Evolutionary conservation across 1,284 basidiomycete genomes (phyloP).

Genomic region (Quambalaria eucalypti): DNA sequence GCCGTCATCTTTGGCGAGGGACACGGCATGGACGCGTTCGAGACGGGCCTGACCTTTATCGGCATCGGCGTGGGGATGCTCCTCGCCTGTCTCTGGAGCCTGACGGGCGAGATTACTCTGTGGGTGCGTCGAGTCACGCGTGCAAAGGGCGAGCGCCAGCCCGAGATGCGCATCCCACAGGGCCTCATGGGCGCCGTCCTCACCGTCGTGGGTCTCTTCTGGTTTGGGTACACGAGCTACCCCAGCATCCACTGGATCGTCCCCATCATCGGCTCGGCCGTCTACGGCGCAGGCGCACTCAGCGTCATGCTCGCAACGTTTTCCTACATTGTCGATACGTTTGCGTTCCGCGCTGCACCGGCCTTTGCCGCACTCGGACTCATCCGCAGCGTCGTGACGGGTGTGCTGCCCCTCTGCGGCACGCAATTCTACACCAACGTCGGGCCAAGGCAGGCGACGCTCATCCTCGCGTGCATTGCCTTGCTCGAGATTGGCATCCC

Average conservation of each 20-base stretch:
- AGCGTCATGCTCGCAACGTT: not conserved
- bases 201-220: slow-evolving; percentile 5
- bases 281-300: slow-evolving; percentile 1
- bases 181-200: slow-evolving; percentile 8
- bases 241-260: slow-evolving; percentile 11
- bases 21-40: slow-evolving; percentile 2
- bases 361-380: not conserved
- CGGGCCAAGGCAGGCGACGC: not conserved
- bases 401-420: not conserved
- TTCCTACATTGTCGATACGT: not conserved
- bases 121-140: not conserved
- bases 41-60: slow-evolving; percentile 1
- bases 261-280: slow-evolving; percentile 8
- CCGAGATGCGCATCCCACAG: slow-evolving; percentile 6
- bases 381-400: not conserved
- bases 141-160: slow-evolving; percentile 46
- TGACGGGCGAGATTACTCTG: not conserved
- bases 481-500: not conserved
- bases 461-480: not conserved
- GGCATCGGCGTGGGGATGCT: not conserved
- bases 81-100: slow-evolving; percentile 52
- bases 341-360: not conserved
- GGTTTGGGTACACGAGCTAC: slow-evolving; percentile 8
- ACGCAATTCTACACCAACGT: slow-evolving; percentile 1
- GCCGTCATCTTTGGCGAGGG: slow-evolving; percentile 1